Conservation (phyloP, 176 grass and related monocot genomes). For the Aegilops speltoides region DNA sequence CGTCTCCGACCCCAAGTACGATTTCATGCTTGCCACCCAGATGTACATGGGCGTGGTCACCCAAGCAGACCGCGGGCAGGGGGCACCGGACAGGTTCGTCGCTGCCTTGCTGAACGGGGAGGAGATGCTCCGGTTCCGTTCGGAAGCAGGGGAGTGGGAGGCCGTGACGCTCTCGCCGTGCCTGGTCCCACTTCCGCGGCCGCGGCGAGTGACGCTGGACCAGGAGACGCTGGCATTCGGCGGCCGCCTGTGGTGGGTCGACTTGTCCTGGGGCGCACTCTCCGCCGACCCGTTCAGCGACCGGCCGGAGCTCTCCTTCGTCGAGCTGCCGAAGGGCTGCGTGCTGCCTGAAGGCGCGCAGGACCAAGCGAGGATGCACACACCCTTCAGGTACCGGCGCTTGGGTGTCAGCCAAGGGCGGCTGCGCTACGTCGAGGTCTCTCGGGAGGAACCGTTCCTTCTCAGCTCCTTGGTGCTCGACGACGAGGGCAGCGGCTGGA, state of each 20-base stretch:
- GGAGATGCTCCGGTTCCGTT: slow-evolving; percentile 21
- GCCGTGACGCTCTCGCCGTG: neutral
- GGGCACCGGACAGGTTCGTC: neutral
- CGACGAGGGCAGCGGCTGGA: slow-evolving; percentile 26
- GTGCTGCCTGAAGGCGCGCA: neutral
- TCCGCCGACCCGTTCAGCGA: neutral
- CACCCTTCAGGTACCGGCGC: neutral
- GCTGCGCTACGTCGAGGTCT: slow-evolving; percentile 33
- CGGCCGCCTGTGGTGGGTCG: neutral
- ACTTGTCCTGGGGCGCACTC: neutral
- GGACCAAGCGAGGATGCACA: neutral
- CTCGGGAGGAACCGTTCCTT: slow-evolving; percentile 6
- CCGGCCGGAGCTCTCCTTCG: slow-evolving; percentile 21
- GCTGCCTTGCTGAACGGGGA: neutral
- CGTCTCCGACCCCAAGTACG: neutral
- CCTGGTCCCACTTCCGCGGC: neutral
- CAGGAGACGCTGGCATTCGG: slow-evolving; percentile 21
- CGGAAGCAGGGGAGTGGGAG: slow-evolving; percentile 28
- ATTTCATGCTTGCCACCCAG: too few species aligned
- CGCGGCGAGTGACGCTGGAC: neutral
- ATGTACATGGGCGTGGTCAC: neutral
- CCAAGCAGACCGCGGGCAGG: neutral
- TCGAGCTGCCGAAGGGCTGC: neutral
- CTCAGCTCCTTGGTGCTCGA: slow-evolving; percentile 26
- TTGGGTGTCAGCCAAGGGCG: slow-evolving; percentile 22